These are phyloP conservation scores for Bauhinia variegata DNA, from an alignment of 306 rosid genomes.

Conservation along the genomic window DNA sequence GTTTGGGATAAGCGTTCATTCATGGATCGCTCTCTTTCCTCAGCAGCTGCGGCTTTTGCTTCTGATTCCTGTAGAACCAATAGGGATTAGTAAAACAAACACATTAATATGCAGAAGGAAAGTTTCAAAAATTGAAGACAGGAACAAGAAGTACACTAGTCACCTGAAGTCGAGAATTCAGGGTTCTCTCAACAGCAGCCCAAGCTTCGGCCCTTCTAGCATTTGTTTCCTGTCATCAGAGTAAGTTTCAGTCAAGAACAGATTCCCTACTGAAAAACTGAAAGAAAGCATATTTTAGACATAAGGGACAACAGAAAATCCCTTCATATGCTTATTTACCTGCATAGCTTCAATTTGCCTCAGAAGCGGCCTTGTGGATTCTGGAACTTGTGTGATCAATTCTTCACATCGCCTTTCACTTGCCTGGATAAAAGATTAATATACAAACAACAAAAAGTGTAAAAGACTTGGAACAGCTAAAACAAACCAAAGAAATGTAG, in stretches of 20 bases:
- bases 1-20: conserved; percentile 96
- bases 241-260: conserved; percentile 39
- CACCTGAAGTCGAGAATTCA: conserved; percentile 95
- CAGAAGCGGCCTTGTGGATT: conserved; percentile 95
- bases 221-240: conserved; percentile 79
- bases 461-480: conserved; percentile 18
- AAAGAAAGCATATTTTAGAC: conserved; percentile 23
- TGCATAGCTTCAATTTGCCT: conserved; percentile 99
- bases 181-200: conserved; percentile 95
- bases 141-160: conserved; percentile 33
- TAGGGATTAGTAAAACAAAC: conserved; percentile 36
- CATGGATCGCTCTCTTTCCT: conserved; percentile 90
- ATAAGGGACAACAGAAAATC: conserved; percentile 21
- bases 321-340: conserved; percentile 50
- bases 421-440: conserved; percentile 59
- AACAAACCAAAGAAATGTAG: conserved; percentile 29
- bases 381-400: conserved; percentile 95
- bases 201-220: conserved; percentile 94
- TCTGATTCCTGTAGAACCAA: conserved; percentile 85
- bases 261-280: conserved; percentile 31
- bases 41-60: conserved; percentile 91
- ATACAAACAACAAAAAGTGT: conserved; percentile 34
- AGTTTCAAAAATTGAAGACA: conserved; percentile 26
- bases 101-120: conserved; percentile 12
- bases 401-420: conserved; percentile 99